Base-by-base conservation (phyloP, 1,139 yeast species). In the Lodderomyces metapsilosis region DNA sequence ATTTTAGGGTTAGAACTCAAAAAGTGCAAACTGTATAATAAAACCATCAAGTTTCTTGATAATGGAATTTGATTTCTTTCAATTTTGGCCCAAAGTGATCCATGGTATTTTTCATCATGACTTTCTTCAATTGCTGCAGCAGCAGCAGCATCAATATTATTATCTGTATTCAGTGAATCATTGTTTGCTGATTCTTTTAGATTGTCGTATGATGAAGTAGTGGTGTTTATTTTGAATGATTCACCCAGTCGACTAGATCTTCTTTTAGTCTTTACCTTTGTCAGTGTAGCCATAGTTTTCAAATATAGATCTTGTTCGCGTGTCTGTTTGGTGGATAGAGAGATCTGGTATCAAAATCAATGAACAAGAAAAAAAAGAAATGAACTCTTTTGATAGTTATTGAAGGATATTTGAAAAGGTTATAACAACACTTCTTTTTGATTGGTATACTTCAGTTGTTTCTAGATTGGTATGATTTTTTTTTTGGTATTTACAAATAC, bases 31-130 rank as follows among this genome's bases (percentile, higher is more conserved):
- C 56, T 46, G 49, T 64, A 65, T 40, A 72, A 52, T 10, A 52
- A 44, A 9, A 58, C 41, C 39, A 72, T 53, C 11, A 71, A 45
- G 34, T 56, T 48, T 34, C 69, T 52, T 13, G 74, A 61, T 23
- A 71, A 53, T 22, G 58, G 58, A 24, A 72, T 57, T 51, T 72
- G 78, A 49, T 71, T 71, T 45, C 69, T 54, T 45, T 69, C 74
- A 24, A 70, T 51, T 13, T 56, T 43, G 10, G 71, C 69, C 35
- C 61, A 51, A 22, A 58, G 51, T 18, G 70, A 57, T 28, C 52
- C 49, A 23, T 56, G 50, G 40, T 58, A 59, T 32, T 45, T 30
- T 16, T 40, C 45, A 16, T 49, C 48, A 17, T 41, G 43, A 11
- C 25, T 20, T 10, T 9, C n/a, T 13, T 17, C 20, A 21, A 5